These are phyloP conservation scores for Beta macrorhiza DNA, from an alignment of 179 eudicot genomes.

Conservation along the genomic window DNA sequence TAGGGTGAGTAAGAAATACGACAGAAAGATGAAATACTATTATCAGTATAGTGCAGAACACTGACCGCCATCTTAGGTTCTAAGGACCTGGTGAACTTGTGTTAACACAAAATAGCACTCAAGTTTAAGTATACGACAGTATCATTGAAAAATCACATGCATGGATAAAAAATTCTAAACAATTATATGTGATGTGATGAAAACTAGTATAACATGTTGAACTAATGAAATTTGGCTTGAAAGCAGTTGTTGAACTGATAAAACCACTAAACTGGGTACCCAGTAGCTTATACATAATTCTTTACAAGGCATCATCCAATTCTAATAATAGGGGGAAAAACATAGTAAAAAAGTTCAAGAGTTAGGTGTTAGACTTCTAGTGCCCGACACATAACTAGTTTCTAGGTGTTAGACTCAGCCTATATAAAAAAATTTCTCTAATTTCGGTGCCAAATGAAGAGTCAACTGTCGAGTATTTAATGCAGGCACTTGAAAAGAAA, in stretches of 20 bases:
- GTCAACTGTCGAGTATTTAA: not conserved
- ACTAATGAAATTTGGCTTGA: not conserved
- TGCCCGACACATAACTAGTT: not conserved
- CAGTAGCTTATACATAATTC: not conserved
- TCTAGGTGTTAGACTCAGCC: not conserved
- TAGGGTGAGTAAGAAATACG: not conserved
- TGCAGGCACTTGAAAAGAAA: not conserved
- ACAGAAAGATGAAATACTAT: not conserved
- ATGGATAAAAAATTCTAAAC: not conserved
- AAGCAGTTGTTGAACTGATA: not conserved
- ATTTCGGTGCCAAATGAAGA: not conserved
- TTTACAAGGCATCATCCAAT: too few relatives aligned
- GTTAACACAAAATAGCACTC: not conserved
- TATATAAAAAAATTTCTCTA: not conserved
- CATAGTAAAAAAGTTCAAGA: too few relatives aligned
- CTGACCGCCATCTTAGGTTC: not conserved
- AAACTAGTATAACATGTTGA: not conserved
- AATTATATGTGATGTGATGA: not conserved
- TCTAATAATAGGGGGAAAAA: too few relatives aligned
- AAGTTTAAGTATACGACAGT: not conserved
- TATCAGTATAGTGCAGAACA: not conserved
- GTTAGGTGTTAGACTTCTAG: not conserved
- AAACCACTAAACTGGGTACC: not conserved
- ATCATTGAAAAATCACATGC: too few relatives aligned
- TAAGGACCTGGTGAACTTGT: not conserved